A percentile compares a stretch with the other conserved stretches of the same genome.
These are phyloP conservation scores for Acarospora socialis DNA, from an alignment of 2,329 filamentous ascomycete genomes.

Conservation along the genomic window DNA sequence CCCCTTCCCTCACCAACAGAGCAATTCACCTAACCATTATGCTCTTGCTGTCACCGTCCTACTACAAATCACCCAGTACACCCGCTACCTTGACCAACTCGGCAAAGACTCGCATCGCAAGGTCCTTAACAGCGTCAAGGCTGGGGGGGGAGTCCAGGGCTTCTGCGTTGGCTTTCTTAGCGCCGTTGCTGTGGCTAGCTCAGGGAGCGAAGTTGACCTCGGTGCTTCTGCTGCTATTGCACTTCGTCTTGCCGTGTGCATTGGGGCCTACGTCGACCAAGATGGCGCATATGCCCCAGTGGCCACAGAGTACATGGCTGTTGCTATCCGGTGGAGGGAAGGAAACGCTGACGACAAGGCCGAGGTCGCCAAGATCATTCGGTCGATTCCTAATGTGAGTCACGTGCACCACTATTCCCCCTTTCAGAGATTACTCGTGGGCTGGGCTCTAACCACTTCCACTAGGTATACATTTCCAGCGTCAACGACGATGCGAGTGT, in stretches of 20 bases:
- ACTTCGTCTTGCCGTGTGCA: constrained; percentile 11
- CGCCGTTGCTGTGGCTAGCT: constrained; percentile 11
- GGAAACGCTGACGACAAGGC: too few relatives aligned
- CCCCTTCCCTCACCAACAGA: too few relatives aligned
- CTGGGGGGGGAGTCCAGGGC: constrained; percentile 13
- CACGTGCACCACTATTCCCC: too few relatives aligned
- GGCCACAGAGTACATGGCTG: constrained; percentile 1
- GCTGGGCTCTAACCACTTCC: too few relatives aligned
- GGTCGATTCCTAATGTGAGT: too few relatives aligned
- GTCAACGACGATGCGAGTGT: too few relatives aligned
- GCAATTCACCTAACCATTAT: background rate
- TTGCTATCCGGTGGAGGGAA: constrained; percentile 11
- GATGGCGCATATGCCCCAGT: constrained; percentile 4
- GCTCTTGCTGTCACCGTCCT: background rate
- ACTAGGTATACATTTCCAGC: too few relatives aligned
- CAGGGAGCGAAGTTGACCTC: constrained; percentile 9
- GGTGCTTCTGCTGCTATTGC: constrained; percentile 4
- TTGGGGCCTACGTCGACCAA: constrained; percentile 14
- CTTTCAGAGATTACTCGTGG: too few relatives aligned
- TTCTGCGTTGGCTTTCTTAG: constrained; percentile 14
- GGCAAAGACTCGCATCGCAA: background rate
- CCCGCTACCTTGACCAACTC: background rate
- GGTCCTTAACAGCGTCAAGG: too few relatives aligned
- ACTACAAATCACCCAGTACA: background rate
- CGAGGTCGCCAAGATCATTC: too few relatives aligned